phyloP scores from a whole-genome alignment of 2,329 filamentous ascomycete species.

The Xylariaceae sp. region DNA sequence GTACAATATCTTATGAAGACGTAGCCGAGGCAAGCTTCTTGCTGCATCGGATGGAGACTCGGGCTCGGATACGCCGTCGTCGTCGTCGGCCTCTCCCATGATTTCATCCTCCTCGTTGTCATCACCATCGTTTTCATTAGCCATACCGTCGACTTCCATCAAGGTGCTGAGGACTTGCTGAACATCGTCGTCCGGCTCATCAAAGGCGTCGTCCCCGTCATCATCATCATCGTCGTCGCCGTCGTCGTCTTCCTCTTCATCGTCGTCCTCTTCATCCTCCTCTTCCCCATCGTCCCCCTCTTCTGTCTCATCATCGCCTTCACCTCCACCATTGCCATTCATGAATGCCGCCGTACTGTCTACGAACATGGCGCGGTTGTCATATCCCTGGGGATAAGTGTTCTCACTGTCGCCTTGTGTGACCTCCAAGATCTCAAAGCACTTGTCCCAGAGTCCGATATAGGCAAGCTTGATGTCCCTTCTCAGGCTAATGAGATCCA shows the following conservation, averaged over 20 bases:
- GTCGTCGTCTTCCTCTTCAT: neutral
- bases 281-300: slow-evolving; percentile 33
- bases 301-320: slow-evolving; percentile 36
- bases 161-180: no score
- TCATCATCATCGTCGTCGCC: slow-evolving; percentile 32
- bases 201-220: neutral
- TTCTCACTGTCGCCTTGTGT: slow-evolving; percentile 29
- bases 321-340: slow-evolving; percentile 34
- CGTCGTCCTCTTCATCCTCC: neutral
- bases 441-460: slow-evolving; percentile 69
- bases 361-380: slow-evolving; percentile 19
- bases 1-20: slow-evolving; percentile 72
- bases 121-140: slow-evolving; percentile 22
- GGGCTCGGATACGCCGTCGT: slow-evolving; percentile 44
- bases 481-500: slow-evolving; percentile 71
- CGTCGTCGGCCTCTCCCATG: slow-evolving; percentile 38
- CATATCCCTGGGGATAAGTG: slow-evolving; percentile 16
- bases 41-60: slow-evolving; percentile 48
- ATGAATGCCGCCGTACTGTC: slow-evolving; percentile 32
- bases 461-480: slow-evolving; percentile 74
- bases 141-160: no score
- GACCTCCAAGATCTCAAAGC: slow-evolving; percentile 73
- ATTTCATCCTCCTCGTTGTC: slow-evolving; percentile 36
- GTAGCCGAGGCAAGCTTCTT: slow-evolving; percentile 44
- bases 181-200: neutral